phyloP scores from a whole-genome alignment of 164 flowering plant genomes.

The Nymphaea colorata region DNA sequence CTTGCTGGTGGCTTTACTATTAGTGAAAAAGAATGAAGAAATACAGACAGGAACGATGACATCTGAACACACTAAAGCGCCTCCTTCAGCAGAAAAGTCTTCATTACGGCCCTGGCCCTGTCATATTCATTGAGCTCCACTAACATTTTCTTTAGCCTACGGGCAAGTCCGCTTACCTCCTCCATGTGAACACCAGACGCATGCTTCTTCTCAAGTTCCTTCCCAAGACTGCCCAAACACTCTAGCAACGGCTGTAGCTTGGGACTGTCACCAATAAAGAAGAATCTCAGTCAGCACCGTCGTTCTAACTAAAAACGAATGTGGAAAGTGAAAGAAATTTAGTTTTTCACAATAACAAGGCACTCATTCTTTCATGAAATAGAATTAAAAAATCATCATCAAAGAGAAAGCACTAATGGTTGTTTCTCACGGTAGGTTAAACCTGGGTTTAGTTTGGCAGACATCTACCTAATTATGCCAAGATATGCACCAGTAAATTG shows the following conservation, averaged over 20 bases:
- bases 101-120: slow-evolving; percentile 52
- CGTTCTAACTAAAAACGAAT: too few relatives aligned
- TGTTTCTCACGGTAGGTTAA: too few relatives aligned
- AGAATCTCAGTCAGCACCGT: too few relatives aligned
- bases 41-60: neutral
- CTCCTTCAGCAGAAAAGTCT: slow-evolving; percentile 71
- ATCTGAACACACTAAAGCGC: slow-evolving; percentile 30
- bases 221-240: slow-evolving; percentile 41
- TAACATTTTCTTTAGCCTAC: slow-evolving; percentile 71
- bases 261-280: slow-evolving; percentile 25
- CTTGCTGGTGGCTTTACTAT: neutral
- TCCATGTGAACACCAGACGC: slow-evolving; percentile 29
- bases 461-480: too few relatives aligned
- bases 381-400: too few relatives aligned
- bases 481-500: too few relatives aligned
- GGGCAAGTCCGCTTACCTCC: slow-evolving; percentile 64
- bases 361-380: too few relatives aligned
- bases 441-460: too few relatives aligned
- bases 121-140: slow-evolving; percentile 88
- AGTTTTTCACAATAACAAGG: too few relatives aligned
- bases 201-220: slow-evolving; percentile 45
- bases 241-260: slow-evolving; percentile 82
- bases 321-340: too few relatives aligned
- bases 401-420: too few relatives aligned
- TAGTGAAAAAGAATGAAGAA: neutral